Evolutionary conservation across 768 basidiomycete species (phyloP).

Genomic region (Grammothele lineata): DNA sequence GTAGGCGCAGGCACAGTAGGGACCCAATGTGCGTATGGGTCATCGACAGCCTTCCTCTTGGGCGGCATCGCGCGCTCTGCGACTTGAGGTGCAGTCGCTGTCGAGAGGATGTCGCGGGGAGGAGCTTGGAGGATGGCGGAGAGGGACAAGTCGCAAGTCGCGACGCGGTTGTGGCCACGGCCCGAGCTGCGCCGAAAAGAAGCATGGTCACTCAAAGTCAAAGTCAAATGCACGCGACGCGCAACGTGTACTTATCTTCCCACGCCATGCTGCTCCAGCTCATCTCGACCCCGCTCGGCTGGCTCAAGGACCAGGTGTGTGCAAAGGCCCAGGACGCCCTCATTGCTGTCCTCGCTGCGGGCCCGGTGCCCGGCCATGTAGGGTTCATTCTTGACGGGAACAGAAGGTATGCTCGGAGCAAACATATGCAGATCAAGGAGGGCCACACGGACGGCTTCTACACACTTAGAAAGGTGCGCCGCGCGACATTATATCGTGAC

Average conservation of each 20-base stretch:
- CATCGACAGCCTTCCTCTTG: constrained; percentile 19
- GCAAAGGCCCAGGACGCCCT: constrained; percentile 41
- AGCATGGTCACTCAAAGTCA: no score
- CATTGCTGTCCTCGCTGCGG: constrained; percentile 66
- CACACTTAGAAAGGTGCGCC: constrained; percentile 73
- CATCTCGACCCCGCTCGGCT: constrained; percentile 20
- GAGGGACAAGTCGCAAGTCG: not conserved
- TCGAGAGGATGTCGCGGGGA: no score
- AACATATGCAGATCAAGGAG: constrained; percentile 59
- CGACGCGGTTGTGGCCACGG: not conserved
- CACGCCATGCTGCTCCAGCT: constrained; percentile 24
- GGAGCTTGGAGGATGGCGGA: not conserved
- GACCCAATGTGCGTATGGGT: constrained; percentile 6
- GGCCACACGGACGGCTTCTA: constrained; percentile 87
- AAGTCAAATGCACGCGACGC: not conserved
- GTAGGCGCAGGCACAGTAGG: not conserved
- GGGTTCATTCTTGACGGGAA: constrained; percentile 99
- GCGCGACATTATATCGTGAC: constrained; percentile 2
- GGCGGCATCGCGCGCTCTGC: no score
- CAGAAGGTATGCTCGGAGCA: constrained; percentile 76
- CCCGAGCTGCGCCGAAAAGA: no score
- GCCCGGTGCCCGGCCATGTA: constrained; percentile 85
- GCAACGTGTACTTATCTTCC: constrained; percentile 8
- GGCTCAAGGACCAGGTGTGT: constrained; percentile 18
- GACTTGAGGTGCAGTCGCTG: not conserved